These are phyloP conservation scores for Coniochaeta prunicola DNA, from an alignment of 2,329 filamentous ascomycete genomes.

Conservation along the genomic window DNA sequence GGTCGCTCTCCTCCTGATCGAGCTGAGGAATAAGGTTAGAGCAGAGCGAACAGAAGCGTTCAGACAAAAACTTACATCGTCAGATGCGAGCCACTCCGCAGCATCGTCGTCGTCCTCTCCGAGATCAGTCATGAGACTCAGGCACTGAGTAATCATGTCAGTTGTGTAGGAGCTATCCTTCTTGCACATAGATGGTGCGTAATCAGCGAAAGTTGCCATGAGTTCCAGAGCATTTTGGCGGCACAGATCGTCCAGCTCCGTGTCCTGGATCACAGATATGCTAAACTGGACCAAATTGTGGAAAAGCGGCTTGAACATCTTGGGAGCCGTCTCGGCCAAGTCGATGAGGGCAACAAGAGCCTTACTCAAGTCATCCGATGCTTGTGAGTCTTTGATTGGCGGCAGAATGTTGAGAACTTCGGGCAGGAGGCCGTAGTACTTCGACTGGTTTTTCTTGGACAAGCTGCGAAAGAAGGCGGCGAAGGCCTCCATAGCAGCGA, in stretches of 20 bases:
- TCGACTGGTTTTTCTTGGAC: slow-evolving; percentile 77
- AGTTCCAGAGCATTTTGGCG: slow-evolving; percentile 93
- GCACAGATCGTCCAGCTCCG: slow-evolving; percentile 82
- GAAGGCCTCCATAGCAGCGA: slow-evolving; percentile 95
- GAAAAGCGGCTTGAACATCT: slow-evolving; percentile 97
- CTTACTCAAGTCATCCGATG: slow-evolving; percentile 86
- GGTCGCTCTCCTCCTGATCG: slow-evolving; percentile 90
- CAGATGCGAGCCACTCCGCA: slow-evolving; percentile 83
- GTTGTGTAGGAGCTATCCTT: slow-evolving; percentile 87
- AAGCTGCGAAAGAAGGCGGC: slow-evolving; percentile 92
- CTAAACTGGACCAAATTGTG: slow-evolving; percentile 87
- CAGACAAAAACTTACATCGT: slow-evolving; percentile 61
- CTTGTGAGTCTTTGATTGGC: slow-evolving; percentile 83
- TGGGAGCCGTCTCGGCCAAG: slow-evolving; percentile 85
- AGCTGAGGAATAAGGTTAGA: slow-evolving; percentile 41
- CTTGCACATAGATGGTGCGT: slow-evolving; percentile 87
- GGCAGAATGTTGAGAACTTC: slow-evolving; percentile 92
- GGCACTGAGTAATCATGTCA: slow-evolving; percentile 97
- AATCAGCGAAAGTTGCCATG: slow-evolving; percentile 97
- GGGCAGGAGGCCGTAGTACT: slow-evolving; percentile 81
- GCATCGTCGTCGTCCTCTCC: slow-evolving; percentile 93
- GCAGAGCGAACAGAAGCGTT: not conserved
- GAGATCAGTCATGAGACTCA: slow-evolving; percentile 97
- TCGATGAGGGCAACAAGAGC: slow-evolving; percentile 89
- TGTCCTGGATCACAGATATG: slow-evolving; percentile 90